Conservation (phyloP, 805 yeast species). For the Yarrowia sp. region DNA sequence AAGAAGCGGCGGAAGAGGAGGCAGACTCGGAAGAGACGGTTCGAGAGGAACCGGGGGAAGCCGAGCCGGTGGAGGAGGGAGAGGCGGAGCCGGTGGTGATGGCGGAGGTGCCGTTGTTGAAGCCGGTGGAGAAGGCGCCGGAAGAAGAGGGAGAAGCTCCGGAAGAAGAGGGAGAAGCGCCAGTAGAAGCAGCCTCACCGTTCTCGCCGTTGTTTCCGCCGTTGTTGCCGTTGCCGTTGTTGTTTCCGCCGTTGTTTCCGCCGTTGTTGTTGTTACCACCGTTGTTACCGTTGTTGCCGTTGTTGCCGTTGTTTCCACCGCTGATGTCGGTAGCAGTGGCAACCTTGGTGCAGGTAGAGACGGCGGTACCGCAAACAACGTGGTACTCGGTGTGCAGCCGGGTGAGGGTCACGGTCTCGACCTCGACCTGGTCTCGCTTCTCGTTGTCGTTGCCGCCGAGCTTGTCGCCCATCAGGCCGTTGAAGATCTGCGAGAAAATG, state of each 20-base stretch:
- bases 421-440: conserved; percentile 33
- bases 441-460: background rate
- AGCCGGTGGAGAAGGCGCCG: conserved; percentile 5
- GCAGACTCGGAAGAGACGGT: conserved; percentile 18
- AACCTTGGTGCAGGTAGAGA: conserved; percentile 21
- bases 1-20: conserved; percentile 2
- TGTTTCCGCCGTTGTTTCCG: background rate
- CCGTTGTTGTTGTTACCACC: background rate
- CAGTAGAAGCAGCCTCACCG: background rate
- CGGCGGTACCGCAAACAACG: conserved; percentile 8
- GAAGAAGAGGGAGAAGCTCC: conserved; percentile 7
- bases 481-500: conserved; percentile 31
- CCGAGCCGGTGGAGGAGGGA: conserved; percentile 13
- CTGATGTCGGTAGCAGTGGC: background rate
- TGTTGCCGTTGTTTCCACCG: background rate
- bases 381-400: conserved; percentile 35
- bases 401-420: conserved; percentile 35
- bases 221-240: background rate
- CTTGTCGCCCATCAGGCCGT: conserved; percentile 28
- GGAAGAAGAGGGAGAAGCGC: background rate
- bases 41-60: conserved; percentile 24
- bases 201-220: conserved; percentile 1
- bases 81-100: conserved; percentile 11
- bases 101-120: background rate
- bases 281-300: conserved; percentile 4